Base-by-base conservation (phyloP, 1,284 basidiomycete genomes). In the Boletus smithii region DNA sequence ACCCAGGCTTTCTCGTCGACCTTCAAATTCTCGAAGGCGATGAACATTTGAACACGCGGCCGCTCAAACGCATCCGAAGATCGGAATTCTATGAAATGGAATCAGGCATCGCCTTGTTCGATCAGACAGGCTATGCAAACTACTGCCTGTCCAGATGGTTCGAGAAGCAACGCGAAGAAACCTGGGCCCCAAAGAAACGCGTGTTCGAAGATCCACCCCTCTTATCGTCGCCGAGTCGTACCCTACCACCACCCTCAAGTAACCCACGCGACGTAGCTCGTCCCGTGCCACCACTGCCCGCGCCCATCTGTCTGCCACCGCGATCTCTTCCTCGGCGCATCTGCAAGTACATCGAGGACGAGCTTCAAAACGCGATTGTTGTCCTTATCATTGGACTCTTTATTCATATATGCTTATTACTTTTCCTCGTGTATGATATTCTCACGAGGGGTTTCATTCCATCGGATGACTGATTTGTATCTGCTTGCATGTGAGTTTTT, bases 21-120 rank as follows among this genome's bases (percentile, higher is more conserved):
- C 29, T 62, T 26, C 38, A 56, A 5, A 35, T 52, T 18, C 43
- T 64, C 4, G 56, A 58, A 26, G 42, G 61, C 46, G 40, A 46
- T 16, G 44, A 46, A 26, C 29, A 20, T 24, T 27, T 33, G 13
- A 27, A 54, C 44, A 49, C 46, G 46, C 53, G 46, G 39, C 13
- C 42, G 8, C 42, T 27, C n/a, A 34, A 24, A 29, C 23, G 23
- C 23, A 40, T 53, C n/a, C 53, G 54, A 7, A 49, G 48, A 44
- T 55, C 62, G 14, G 54, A 65, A 7, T 65, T 65, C 27, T 61
- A 65, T 41, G 59, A 65, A 46, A 62, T 50, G 10, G 65, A 65
- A 46, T 63, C 48, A 31, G 62, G 64, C 35, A 44, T 54, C 31
- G 54, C 64, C 52, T 49, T 26, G 22, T 64, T 65, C 31, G 64